Base-by-base conservation (phyloP, 31 red algal genomes). In the Endocladia muricata region DNA sequence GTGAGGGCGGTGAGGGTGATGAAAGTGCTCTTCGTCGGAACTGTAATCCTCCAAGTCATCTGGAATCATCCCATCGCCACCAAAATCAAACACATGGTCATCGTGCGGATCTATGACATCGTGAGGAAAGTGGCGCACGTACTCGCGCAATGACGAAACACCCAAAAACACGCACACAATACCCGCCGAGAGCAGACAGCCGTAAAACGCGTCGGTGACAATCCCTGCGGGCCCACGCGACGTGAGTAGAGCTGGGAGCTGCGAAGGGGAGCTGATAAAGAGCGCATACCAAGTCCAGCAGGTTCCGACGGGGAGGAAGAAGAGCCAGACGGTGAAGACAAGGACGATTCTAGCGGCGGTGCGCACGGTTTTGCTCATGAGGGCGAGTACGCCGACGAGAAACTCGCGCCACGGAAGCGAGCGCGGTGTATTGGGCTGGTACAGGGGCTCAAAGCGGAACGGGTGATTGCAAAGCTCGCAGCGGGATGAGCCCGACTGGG, bases 141-240 rank as follows among this genome's bases (percentile, higher is more conserved):
- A 85, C 41, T 97, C 88, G 36, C 85, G 89, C 55, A 92, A 44
- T n/a, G 78, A 79, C 4, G 78, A 89, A 5, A 92, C 84, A 31
- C 94, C 88, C 4, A 97, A 55, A 79, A 91, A 92, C 32, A 88
- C 83, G 41, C 91, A 84, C 23, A 97, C 88, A 61, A 97, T 92
- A 25, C 80, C 71, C 13, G 88, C 88, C 8, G 82, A 92, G 34
- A 97, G 68, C 40, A 88, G 61, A 51, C 78, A 91, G 3, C 94
- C 94, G n/a, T 85, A 92, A 28, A 88, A 85, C 22, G 83, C 68
- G 65, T 91, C 83, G 23, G 60, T 68, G 17, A 84, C 67, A 32
- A 85, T 58, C 19, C 78, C 75, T 9, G 80, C 67, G 17, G 85
- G 72, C 31, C 72, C 79, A 3, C 83, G 39, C 6, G 61, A 75